Conservation (phyloP, 2,329 filamentous ascomycete genomes). For the Pestalotiopsis sp. region DNA sequence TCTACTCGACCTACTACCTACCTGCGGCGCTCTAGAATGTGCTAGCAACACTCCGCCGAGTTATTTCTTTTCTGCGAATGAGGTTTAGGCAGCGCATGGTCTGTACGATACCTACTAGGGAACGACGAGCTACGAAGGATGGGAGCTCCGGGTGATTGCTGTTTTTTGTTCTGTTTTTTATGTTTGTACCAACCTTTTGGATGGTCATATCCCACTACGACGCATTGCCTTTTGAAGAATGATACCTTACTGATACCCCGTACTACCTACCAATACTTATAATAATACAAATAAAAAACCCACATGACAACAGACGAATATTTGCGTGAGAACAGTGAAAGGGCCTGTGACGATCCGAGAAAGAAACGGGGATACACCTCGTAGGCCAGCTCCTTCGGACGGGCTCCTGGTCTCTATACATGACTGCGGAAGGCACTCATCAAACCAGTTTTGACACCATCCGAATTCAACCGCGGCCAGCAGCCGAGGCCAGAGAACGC, state of each 20-base stretch:
- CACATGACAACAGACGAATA: too few relatives aligned
- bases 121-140: not conserved
- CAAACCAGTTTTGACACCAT: not conserved
- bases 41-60: too few relatives aligned
- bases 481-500: not conserved
- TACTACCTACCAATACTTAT: not conserved
- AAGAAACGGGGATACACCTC: not conserved
- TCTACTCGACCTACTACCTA: not conserved
- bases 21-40: not conserved
- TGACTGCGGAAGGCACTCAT: not conserved
- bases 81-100: not conserved
- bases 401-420: not conserved
- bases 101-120: not conserved
- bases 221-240: not conserved
- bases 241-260: conserved; percentile 3
- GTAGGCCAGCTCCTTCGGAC: not conserved
- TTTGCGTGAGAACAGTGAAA: not conserved
- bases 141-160: not conserved
- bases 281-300: not conserved
- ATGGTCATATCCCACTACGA: not conserved
- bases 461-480: not conserved
- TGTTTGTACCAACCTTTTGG: not conserved
- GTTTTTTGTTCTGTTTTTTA: not conserved
- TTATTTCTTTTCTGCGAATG: too few relatives aligned
- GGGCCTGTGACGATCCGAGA: not conserved